Conservation (phyloP, 2,329 filamentous ascomycete genomes). For the Aspergillus fijiensis region DNA sequence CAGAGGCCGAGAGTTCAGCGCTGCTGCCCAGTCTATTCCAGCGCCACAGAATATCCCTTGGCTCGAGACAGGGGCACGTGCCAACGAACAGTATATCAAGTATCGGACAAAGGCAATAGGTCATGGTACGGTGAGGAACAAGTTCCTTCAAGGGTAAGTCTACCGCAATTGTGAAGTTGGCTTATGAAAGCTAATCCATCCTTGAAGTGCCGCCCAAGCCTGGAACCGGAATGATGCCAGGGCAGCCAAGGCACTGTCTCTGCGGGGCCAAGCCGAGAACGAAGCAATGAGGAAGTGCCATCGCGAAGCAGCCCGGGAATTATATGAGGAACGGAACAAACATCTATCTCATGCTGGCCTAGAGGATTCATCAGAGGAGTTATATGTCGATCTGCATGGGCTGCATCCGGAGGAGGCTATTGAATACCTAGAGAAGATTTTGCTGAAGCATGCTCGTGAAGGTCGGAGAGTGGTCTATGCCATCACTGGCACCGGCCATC, state of each 20-base stretch:
- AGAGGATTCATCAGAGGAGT: slow-evolving; percentile 60
- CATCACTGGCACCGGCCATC: slow-evolving; percentile 94
- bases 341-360: slow-evolving; percentile 49
- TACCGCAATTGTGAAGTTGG: neutral
- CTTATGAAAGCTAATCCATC: slow-evolving; percentile 10
- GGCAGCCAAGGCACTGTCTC: slow-evolving; percentile 88
- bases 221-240: slow-evolving; percentile 98
- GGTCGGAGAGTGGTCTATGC: slow-evolving; percentile 77
- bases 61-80: slow-evolving; percentile 87
- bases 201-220: slow-evolving; percentile 80
- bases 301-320: slow-evolving; percentile 82
- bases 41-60: slow-evolving; percentile 91
- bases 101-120: slow-evolving; percentile 94
- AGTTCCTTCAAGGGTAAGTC: slow-evolving; percentile 85
- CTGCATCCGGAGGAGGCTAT: slow-evolving; percentile 97
- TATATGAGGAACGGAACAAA: slow-evolving; percentile 93
- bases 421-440: slow-evolving; percentile 83
- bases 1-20: slow-evolving; percentile 72
- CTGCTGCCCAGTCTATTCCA: slow-evolving; percentile 78
- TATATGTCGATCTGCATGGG: slow-evolving; percentile 96
- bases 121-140: slow-evolving; percentile 92
- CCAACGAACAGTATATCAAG: slow-evolving; percentile 93
- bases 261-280: slow-evolving; percentile 94
- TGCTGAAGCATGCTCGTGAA: slow-evolving; percentile 76
- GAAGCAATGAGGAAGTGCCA: slow-evolving; percentile 96